These are phyloP conservation scores for Globisporangium nunn DNA, from an alignment of 352 stramenopile species.

Conservation along the genomic window DNA sequence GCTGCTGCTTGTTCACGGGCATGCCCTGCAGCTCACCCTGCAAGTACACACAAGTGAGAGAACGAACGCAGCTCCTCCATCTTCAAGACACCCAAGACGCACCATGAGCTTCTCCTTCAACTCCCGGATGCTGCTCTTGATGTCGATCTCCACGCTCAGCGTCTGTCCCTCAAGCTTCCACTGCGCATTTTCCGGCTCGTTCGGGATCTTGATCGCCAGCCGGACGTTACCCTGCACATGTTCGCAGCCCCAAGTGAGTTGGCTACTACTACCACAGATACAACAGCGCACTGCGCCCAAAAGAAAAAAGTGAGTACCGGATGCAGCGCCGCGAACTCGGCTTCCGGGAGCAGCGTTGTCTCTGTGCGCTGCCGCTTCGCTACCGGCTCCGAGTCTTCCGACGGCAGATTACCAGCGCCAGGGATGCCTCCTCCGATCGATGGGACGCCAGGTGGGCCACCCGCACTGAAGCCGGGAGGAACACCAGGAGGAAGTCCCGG, in stretches of 20 bases:
- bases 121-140: constrained; percentile 86
- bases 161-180: constrained; percentile 94
- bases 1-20: constrained; percentile 94
- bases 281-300: no score
- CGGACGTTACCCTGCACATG: constrained; percentile 45
- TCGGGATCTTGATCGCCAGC: constrained; percentile 74
- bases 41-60: not conserved
- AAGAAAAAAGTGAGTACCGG: constrained; percentile 31
- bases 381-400: constrained; percentile 36
- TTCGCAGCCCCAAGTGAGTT: constrained; percentile 10
- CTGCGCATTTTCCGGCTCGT: constrained; percentile 83
- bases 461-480: no score
- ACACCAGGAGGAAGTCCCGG: constrained; percentile 4
- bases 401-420: constrained; percentile 3
- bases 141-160: constrained; percentile 82
- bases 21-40: constrained; percentile 83
- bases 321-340: constrained; percentile 70
- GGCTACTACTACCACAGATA: not conserved
- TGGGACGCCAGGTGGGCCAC: not conserved
- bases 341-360: constrained; percentile 56
- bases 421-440: not conserved
- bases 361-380: constrained; percentile 71
- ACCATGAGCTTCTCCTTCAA: constrained; percentile 90
- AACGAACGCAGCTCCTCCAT: not conserved
- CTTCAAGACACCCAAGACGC: not conserved